Conservation (phyloP, 495 filamentous ascomycete species). For the Xylaria longipes region DNA sequence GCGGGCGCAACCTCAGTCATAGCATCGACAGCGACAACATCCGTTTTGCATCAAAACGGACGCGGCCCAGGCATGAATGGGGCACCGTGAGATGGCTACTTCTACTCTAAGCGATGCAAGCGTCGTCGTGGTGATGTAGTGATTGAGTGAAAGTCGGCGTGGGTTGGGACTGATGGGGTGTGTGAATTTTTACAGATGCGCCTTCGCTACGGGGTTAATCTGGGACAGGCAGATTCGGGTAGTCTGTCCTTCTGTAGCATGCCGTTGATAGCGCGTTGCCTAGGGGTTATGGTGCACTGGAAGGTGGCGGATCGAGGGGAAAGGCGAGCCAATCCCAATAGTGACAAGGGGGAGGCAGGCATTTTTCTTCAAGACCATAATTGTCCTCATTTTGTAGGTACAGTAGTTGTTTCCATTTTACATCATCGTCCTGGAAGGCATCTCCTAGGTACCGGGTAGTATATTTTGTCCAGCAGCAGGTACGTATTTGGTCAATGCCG, state of each 20-base stretch:
- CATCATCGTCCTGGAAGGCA: background rate
- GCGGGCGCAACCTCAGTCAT: slow-evolving; percentile 64
- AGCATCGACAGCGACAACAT: slow-evolving; percentile 63
- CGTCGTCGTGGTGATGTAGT: slow-evolving; percentile 50
- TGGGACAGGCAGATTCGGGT: slow-evolving; percentile 17
- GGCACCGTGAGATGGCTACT: slow-evolving; percentile 39
- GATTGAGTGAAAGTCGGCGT: slow-evolving; percentile 46
- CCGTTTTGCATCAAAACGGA: slow-evolving; percentile 64
- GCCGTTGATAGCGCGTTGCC: slow-evolving; percentile 11
- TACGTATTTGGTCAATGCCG: background rate
- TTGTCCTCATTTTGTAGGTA: background rate
- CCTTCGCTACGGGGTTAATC: slow-evolving; percentile 19
- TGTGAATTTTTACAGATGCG: slow-evolving; percentile 33
- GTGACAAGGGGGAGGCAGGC: slow-evolving; percentile 13
- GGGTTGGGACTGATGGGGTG: slow-evolving; percentile 25
- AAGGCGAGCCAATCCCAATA: slow-evolving; percentile 7
- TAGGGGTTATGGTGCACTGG: slow-evolving; percentile 16
- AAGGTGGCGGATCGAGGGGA: slow-evolving; percentile 16
- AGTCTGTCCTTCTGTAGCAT: slow-evolving; percentile 24
- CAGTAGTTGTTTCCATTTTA: background rate
- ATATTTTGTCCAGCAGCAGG: background rate
- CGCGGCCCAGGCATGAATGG: slow-evolving; percentile 44
- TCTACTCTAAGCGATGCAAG: slow-evolving; percentile 60
- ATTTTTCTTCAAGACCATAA: background rate
- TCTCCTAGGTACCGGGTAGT: background rate